Evolutionary conservation across 768 basidiomycete genomes (phyloP).

Genomic region (Russula lepida): DNA sequence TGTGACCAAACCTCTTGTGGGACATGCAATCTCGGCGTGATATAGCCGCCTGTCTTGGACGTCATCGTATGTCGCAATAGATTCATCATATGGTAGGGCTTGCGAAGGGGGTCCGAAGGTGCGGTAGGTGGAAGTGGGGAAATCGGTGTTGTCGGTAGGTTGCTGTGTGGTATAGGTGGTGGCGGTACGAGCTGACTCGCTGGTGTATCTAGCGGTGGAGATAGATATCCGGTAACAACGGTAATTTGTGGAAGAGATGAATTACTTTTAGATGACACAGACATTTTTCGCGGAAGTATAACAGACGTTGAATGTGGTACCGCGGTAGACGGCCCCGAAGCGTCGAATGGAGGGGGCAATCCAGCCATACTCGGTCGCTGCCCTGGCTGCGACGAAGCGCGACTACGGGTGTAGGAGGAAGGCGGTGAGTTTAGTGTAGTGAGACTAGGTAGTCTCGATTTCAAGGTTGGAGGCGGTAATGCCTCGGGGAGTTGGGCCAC

Average conservation of each 20-base stretch:
- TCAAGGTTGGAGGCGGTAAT: constrained; percentile 27
- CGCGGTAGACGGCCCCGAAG: constrained; percentile 36
- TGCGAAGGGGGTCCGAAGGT: constrained; percentile 64
- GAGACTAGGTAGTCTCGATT: constrained; percentile 30
- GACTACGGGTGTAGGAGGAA: constrained; percentile 34
- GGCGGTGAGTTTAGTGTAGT: neutral
- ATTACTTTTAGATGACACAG: constrained; percentile 47
- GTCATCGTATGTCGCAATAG: constrained; percentile 73
- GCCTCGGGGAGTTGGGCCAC: constrained; percentile 10
- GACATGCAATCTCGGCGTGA: constrained; percentile 79
- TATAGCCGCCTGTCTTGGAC: constrained; percentile 74
- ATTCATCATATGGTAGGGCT: constrained; percentile 88
- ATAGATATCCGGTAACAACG: constrained; percentile 44
- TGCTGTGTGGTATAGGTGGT: constrained; percentile 42
- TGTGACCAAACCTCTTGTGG: constrained; percentile 89
- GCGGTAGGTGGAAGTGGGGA: constrained; percentile 70
- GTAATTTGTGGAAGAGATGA: constrained; percentile 40
- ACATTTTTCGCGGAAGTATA: constrained; percentile 45
- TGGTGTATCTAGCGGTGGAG: constrained; percentile 29
- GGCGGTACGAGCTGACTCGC: constrained; percentile 35
- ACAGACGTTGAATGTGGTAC: constrained; percentile 33
- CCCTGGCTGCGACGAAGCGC: constrained; percentile 74
- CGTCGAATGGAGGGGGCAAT: constrained; percentile 42
- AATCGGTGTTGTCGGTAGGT: constrained; percentile 63
- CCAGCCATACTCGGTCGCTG: constrained; percentile 46